phyloP scores from a whole-genome alignment of 257 asterid genomes.

The Solanum bukasovii region DNA sequence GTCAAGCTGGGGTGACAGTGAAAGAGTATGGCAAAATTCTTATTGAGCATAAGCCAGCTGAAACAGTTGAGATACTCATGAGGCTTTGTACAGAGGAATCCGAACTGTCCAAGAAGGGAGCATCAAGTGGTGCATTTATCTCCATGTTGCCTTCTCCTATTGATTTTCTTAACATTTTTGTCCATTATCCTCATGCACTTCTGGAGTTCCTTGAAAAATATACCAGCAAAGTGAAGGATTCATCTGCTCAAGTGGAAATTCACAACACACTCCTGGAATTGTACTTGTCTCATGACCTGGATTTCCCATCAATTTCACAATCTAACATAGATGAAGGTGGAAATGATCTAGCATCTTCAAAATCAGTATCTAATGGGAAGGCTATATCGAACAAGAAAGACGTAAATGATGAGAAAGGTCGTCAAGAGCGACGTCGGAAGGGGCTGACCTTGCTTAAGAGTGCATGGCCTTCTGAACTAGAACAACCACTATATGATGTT shows the following conservation, averaged over 20 bases:
- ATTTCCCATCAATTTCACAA: constrained; percentile 66
- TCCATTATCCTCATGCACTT: constrained; percentile 75
- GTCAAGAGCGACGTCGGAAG: constrained; percentile 55
- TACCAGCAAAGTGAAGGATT: constrained; percentile 71
- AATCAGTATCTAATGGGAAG: constrained; percentile 37
- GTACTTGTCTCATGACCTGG: constrained; percentile 71
- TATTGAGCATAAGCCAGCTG: constrained; percentile 81
- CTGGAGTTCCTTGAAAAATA: constrained; percentile 88
- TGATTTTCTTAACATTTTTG: constrained; percentile 82
- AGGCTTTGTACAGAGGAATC: constrained; percentile 92
- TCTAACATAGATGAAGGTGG: constrained; percentile 30
- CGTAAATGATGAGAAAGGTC: constrained; percentile 40
- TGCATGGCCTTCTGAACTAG: constrained; percentile 91
- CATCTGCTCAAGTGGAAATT: constrained; percentile 96
- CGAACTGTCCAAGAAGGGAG: constrained; percentile 39
- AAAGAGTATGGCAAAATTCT: constrained; percentile 92
- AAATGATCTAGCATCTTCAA: constrained; percentile 19
- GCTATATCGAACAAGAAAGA: constrained; percentile 8
- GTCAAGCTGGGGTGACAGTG: constrained; percentile 93
- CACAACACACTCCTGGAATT: constrained; percentile 82
- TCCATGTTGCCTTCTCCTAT: constrained; percentile 98
- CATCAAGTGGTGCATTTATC: constrained; percentile 42
- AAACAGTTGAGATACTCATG: constrained; percentile 75
- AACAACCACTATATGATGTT: constrained; percentile 83
- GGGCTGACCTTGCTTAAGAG: constrained; percentile 66